Percentiles rank a stretch among this genome's conserved stretches.
Evolutionary conservation across 2,329 filamentous ascomycete genomes (phyloP).

Genomic region (Curvularia lunata): DNA sequence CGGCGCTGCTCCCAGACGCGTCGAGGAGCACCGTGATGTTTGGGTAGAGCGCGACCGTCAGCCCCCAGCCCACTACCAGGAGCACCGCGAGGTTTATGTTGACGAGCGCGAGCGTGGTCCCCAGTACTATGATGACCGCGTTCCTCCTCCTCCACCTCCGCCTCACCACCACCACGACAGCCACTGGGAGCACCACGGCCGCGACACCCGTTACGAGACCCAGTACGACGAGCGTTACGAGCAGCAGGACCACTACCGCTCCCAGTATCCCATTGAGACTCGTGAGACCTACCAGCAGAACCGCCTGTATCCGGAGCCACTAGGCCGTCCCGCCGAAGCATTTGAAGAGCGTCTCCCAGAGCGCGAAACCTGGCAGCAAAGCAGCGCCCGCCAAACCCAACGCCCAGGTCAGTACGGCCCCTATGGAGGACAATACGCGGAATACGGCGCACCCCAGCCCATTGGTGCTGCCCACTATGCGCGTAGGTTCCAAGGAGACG

Average conservation of each 20-base stretch:
- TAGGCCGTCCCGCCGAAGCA: conserved; percentile 42
- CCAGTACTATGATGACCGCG: conserved; percentile 35
- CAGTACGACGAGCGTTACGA: conserved; percentile 33
- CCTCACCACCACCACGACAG: conserved; percentile 19
- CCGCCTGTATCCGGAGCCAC: conserved; percentile 29
- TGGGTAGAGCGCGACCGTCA: conserved; percentile 39
- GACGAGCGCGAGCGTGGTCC: conserved; percentile 30
- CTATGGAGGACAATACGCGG: conserved; percentile 36
- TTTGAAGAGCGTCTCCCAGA: conserved; percentile 48
- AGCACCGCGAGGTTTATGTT: conserved; percentile 36
- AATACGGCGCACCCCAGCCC: conserved; percentile 42
- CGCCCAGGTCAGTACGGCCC: conserved; percentile 22
- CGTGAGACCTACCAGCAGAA: conserved; percentile 14
- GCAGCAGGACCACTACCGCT: conserved; percentile 28
- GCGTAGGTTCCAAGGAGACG: conserved; percentile 44
- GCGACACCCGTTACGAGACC: conserved; percentile 22
- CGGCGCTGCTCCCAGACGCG: conserved; percentile 24
- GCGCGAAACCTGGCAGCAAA: conserved; percentile 45
- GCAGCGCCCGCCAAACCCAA: conserved; percentile 22
- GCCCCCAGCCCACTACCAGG: conserved; percentile 30
- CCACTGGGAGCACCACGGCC: conserved; percentile 28
- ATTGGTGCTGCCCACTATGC: conserved; percentile 38
- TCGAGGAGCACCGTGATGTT: conserved; percentile 42
- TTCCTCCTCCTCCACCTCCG: conserved; percentile 6
- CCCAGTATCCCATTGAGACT: conserved; percentile 26